Conservation (phyloP, 1,139 yeast species). For the Suhomyces coccinellae region DNA sequence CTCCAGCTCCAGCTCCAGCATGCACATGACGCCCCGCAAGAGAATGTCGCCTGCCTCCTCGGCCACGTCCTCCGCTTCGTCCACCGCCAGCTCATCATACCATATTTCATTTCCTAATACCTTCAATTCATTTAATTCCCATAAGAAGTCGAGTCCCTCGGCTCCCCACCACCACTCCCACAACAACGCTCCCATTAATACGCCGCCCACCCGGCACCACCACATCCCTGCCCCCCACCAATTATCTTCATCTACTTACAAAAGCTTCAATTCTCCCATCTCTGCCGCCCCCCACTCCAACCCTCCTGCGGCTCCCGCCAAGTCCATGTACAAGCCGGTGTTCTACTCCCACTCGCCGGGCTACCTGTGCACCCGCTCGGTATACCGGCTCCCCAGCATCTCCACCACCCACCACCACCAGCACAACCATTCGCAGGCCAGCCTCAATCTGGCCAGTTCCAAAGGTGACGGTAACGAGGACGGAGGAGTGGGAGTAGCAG, state of each 20-base stretch:
- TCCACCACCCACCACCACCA: constrained; percentile 17
- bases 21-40: constrained; percentile 15
- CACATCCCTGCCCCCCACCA: constrained; percentile 15
- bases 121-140: constrained; percentile 10
- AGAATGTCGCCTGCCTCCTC: constrained; percentile 13
- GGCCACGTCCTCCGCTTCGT: constrained; percentile 12
- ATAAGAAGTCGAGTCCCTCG: constrained; percentile 8
- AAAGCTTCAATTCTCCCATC: constrained; percentile 12
- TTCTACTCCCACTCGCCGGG: constrained; percentile 9
- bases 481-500: constrained; percentile 20
- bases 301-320: constrained; percentile 7
- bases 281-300: constrained; percentile 5
- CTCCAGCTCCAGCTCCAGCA: constrained; percentile 10
- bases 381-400: constrained; percentile 11
- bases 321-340: constrained; percentile 12
- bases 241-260: constrained; percentile 7
- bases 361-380: constrained; percentile 5
- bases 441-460: constrained; percentile 28
- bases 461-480: constrained; percentile 26
- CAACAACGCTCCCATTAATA: constrained; percentile 10
- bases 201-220: constrained; percentile 12
- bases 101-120: constrained; percentile 4
- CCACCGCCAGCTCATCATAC: neutral
- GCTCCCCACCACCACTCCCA: constrained; percentile 2
- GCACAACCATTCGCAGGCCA: constrained; percentile 30